Evolutionary conservation across 2,329 filamentous ascomycete species (phyloP), one percentile per base, ranked within the genome.

Genomic region (Fusarium equiseti): DNA sequence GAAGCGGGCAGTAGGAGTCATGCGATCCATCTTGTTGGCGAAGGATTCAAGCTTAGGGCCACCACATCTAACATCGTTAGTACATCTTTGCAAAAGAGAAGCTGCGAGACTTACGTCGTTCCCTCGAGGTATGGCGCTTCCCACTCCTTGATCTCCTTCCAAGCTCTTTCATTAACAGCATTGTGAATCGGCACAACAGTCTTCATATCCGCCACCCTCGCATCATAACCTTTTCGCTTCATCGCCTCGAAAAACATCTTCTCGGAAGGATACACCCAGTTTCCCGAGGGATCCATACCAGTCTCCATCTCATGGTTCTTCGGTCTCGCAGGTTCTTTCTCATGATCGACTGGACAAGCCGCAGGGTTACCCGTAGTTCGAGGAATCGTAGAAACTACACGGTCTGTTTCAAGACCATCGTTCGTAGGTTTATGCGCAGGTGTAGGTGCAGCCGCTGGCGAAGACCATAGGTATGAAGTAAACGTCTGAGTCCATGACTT

Each of bases 181-280:
- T 99, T 99, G 83, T 99, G 96, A 76, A 98, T 98, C 5, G 94
- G 96, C 58, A 98, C 95, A 35, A 98, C 95, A 35, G 92, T 92
- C 76, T 89, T 91, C 91, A 98, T 98, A 81, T 97, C 94, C 8
- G 86, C 84, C 1, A 88, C 89, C 16, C 86, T 83, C 31, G 88
- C 90, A 66, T 90, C 89, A 83, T 94, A 91, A 45, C 91, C 92
- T 81, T 99, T 99, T 78, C 95, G 91, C 84, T 92, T 90, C 90
- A 99, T 95, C 46, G 96, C 96, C 50, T 97, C 93, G 83, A 98
- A 98, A 85, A 99, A 99, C 90, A 98, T 97, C 77, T 93, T 92
- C 80, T 98, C 95, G 0, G 92, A 96, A 0, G 96, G 96, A 81
- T 99, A 99, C 66, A 99, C 91, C 96, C 96, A 99, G 80, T 98